Percentiles rank a stretch among this genome's conserved stretches.
Evolutionary conservation across 2,329 filamentous ascomycete genomes (phyloP).

Genomic region (Fusarium haematococcum): DNA sequence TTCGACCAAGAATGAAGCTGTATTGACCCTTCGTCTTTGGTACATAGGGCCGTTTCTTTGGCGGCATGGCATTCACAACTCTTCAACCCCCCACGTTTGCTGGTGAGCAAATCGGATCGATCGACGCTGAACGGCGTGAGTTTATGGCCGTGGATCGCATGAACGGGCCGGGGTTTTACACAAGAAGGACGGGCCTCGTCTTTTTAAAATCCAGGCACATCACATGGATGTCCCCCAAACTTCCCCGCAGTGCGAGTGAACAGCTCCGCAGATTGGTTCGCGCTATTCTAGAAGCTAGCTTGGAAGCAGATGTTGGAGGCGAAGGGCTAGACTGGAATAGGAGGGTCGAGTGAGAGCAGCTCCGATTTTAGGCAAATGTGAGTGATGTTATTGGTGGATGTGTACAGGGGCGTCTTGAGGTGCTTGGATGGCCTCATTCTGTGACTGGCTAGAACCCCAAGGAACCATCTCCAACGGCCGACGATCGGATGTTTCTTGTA

Average conservation of each 20-base stretch:
- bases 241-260: background rate
- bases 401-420: background rate
- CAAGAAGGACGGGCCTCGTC: background rate
- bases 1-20: background rate
- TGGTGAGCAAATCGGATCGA: conserved; percentile 12
- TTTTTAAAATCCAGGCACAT: conserved; percentile 24
- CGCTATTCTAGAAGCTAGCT: background rate
- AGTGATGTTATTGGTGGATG: background rate
- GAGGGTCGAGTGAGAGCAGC: conserved; percentile 24
- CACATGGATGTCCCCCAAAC: background rate
- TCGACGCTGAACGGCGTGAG: conserved; percentile 8
- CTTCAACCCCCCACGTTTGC: background rate
- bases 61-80: conserved; percentile 31
- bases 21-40: conserved; percentile 40
- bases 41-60: conserved; percentile 42
- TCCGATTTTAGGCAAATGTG: background rate
- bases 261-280: background rate
- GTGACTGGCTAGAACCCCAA: background rate
- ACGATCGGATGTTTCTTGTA: background rate
- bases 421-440: conserved; percentile 2
- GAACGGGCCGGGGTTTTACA: background rate
- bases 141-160: background rate
- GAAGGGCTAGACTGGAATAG: background rate
- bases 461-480: conserved; percentile 1
- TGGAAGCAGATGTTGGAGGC: background rate